Evolutionary conservation across 805 yeast genomes (phyloP).

Genomic region (Candida corydali): DNA sequence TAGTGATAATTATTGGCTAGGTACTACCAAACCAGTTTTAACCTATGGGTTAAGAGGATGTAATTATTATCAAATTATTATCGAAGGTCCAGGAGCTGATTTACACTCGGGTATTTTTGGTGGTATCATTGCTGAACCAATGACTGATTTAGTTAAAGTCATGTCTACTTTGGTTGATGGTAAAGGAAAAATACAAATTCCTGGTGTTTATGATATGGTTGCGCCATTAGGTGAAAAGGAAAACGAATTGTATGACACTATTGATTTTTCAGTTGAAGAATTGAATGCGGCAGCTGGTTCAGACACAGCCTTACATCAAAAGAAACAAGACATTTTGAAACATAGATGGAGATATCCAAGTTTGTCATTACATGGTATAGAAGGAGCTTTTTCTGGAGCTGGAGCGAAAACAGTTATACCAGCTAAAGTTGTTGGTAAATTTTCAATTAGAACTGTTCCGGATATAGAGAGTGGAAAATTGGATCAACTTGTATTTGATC

Average conservation of each 20-base stretch:
- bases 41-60: constrained; percentile 98
- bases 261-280: constrained; percentile 81
- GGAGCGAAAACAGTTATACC: constrained; percentile 99
- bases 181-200: constrained; percentile 78
- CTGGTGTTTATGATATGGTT: constrained; percentile 91
- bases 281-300: constrained; percentile 88
- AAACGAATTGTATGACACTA: constrained; percentile 71
- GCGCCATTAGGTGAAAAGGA: constrained; percentile 88
- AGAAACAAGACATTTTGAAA: constrained; percentile 83
- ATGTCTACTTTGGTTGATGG: constrained; percentile 74
- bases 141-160: constrained; percentile 84
- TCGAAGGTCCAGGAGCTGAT: constrained; percentile 94
- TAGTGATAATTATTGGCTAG: constrained; percentile 97
- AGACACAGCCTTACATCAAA: constrained; percentile 69
- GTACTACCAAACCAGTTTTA: constrained; percentile 92
- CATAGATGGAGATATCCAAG: constrained; percentile 99
- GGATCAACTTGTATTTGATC: constrained; percentile 70
- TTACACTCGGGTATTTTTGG: constrained; percentile 97
- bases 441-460: constrained; percentile 96
- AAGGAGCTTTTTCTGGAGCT: constrained; percentile 91
- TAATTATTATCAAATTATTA: constrained; percentile 79
- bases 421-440: constrained; percentile 88
- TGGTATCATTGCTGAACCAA: constrained; percentile 95
- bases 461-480: constrained; percentile 78
- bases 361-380: constrained; percentile 91